Conservation (phyloP, 768 basidiomycete species). For the Zangia roseola region DNA sequence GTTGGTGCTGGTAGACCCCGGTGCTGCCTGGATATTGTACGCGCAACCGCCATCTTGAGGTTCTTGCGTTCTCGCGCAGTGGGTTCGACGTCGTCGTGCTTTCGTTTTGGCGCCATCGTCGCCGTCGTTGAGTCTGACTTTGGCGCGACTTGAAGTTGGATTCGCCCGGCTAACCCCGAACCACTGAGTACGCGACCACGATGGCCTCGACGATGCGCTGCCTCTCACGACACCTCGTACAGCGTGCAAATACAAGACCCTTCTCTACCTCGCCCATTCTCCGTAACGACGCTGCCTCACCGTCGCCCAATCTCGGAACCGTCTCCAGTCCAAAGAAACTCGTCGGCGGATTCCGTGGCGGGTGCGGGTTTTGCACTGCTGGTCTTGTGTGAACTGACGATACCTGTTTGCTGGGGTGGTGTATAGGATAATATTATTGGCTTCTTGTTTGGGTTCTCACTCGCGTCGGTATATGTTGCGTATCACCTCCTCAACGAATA, state of each 20-base stretch:
- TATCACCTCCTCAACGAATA: slow-evolving; percentile 91
- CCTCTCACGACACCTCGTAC: slow-evolving; percentile 18
- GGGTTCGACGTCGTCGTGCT: slow-evolving; percentile 30
- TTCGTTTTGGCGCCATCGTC: slow-evolving; percentile 46
- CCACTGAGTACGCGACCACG: neutral
- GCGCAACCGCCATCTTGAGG: slow-evolving; percentile 57
- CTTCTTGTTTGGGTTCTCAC: slow-evolving; percentile 86
- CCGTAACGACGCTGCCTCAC: slow-evolving; percentile 39
- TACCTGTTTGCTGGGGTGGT: too few relatives aligned
- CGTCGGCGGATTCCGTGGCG: slow-evolving; percentile 69
- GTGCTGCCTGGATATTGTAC: slow-evolving; percentile 57
- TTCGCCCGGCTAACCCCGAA: slow-evolving; percentile 28
- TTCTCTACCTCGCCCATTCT: slow-evolving; percentile 45
- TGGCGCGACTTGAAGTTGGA: neutral
- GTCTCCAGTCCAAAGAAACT: slow-evolving; percentile 66
- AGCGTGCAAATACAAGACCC: slow-evolving; percentile 30
- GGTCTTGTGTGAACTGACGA: slow-evolving; percentile 1
- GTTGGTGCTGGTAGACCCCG: slow-evolving; percentile 6
- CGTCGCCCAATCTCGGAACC: slow-evolving; percentile 50
- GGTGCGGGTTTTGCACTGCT: slow-evolving; percentile 37
- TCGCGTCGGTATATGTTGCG: slow-evolving; percentile 83
- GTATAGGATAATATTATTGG: slow-evolving; percentile 61
- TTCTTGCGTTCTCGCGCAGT: slow-evolving; percentile 64
- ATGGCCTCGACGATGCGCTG: slow-evolving; percentile 40
- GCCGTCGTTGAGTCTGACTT: neutral